Percentiles rank a stretch among this genome's conserved stretches.
Conservation (phyloP, 305 asterid species). For the Fraxinus latifolia region DNA sequence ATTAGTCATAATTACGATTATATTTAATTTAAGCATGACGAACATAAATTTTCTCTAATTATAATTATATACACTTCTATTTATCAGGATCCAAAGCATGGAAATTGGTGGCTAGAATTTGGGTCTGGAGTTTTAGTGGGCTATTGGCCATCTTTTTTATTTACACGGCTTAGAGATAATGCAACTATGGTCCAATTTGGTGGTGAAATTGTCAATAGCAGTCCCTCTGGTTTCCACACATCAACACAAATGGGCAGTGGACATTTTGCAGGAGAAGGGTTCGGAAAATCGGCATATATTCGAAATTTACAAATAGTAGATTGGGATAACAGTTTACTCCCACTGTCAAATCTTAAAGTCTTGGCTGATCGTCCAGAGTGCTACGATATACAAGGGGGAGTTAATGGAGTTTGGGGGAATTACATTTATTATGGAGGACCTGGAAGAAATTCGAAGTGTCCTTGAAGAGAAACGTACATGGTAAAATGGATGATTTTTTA, state of each 20-base stretch:
- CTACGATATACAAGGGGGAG: slow-evolving; percentile 76
- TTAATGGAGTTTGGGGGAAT: slow-evolving; percentile 82
- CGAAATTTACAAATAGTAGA: slow-evolving; percentile 76
- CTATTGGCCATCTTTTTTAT: slow-evolving; percentile 81
- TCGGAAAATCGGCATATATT: slow-evolving; percentile 81
- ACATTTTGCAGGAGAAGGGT: slow-evolving; percentile 85
- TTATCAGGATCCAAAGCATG: slow-evolving; percentile 83
- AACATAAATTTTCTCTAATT: not conserved
- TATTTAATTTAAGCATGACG: not conserved
- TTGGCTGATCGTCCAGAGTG: slow-evolving; percentile 78
- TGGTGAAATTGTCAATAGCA: slow-evolving; percentile 75
- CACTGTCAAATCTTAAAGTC: slow-evolving; percentile 66
- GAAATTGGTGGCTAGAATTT: slow-evolving; percentile 94
- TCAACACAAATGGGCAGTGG: slow-evolving; percentile 96
- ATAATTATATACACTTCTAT: not conserved
- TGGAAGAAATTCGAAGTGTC: slow-evolving; percentile 71
- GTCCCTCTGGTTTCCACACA: slow-evolving; percentile 55
- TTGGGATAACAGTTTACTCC: slow-evolving; percentile 77
- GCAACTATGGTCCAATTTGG: slow-evolving; percentile 95
- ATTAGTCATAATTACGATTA: not conserved
- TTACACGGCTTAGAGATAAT: slow-evolving; percentile 62
- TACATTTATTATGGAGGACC: slow-evolving; percentile 97
- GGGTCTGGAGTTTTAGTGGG: slow-evolving; percentile 78
- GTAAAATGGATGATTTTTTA: slow-evolving; percentile 10
- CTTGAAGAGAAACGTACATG: slow-evolving; percentile 32